Conservation (phyloP, 2,329 filamentous ascomycete genomes). For the Alternaria ethzedia region DNA sequence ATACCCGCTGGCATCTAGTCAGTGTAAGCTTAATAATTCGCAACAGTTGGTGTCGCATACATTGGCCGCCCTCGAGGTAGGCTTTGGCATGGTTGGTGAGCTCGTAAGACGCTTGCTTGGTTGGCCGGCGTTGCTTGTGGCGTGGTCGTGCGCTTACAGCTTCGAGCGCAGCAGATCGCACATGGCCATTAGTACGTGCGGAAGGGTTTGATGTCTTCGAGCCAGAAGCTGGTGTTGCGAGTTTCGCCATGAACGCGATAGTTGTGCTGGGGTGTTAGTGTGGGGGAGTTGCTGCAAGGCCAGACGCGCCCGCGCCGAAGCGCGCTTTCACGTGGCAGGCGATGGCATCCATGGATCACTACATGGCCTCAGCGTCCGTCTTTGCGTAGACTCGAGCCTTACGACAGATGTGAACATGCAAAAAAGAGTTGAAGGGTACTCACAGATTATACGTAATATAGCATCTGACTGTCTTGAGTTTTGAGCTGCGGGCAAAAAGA, state of each 20-base stretch:
- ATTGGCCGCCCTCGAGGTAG: conserved; percentile 45
- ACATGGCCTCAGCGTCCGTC: neutral
- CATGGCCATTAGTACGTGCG: neutral
- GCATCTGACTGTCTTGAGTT: too few relatives aligned
- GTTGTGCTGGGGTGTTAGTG: neutral
- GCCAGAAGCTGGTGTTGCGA: conserved; percentile 1
- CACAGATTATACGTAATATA: too few relatives aligned
- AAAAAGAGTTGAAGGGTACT: too few relatives aligned
- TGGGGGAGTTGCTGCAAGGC: neutral
- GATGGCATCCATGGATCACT: neutral
- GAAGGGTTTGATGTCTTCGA: neutral
- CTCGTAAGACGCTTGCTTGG: conserved; percentile 42
- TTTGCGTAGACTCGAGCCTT: too few relatives aligned
- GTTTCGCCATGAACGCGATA: conserved; percentile 5
- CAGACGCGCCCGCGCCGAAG: neutral
- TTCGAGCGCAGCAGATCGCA: conserved; percentile 24
- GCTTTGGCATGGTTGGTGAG: conserved; percentile 46
- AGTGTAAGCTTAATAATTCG: neutral
- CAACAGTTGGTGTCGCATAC: conserved; percentile 15
- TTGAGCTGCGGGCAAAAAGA: too few relatives aligned
- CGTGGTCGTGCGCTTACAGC: conserved; percentile 33
- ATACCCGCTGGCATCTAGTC: conserved; percentile 42
- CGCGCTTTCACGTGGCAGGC: conserved; percentile 5
- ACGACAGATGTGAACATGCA: too few relatives aligned
- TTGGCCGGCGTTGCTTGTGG: conserved; percentile 36